Conservation (phyloP, 768 basidiomycete species). For the Tephrocybe sp. region DNA sequence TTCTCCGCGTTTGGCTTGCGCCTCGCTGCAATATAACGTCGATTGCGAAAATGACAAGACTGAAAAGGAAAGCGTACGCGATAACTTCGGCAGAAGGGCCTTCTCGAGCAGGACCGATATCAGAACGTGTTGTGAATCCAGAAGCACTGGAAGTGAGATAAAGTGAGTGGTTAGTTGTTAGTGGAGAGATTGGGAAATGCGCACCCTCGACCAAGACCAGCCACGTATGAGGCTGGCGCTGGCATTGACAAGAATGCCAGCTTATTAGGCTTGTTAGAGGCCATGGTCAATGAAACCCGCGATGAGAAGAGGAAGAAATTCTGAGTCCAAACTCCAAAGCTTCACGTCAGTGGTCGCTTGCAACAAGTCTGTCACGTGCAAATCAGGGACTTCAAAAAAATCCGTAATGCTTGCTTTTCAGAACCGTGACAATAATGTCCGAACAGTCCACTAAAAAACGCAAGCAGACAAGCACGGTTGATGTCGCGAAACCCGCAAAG, state of each 20-base stretch:
- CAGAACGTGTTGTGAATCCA: constrained; percentile 95
- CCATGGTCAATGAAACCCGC: constrained; percentile 8
- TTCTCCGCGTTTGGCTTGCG: constrained; percentile 82
- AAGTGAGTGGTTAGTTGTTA: constrained; percentile 12
- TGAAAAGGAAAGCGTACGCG: constrained; percentile 53
- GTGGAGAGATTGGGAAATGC: constrained; percentile 22
- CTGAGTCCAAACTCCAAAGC: not conserved
- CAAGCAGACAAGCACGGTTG: constrained; percentile 34
- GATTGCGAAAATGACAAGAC: not conserved
- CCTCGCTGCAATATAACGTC: constrained; percentile 56
- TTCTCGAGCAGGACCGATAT: constrained; percentile 97
- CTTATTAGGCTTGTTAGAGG: constrained; percentile 60
- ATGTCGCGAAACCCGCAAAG: constrained; percentile 27
- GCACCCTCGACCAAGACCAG: constrained; percentile 95
- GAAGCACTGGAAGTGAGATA: constrained; percentile 62
- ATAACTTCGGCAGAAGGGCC: constrained; percentile 89
- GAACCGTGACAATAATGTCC: constrained; percentile 20
- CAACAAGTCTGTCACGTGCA: not conserved
- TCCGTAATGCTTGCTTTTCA: not conserved
- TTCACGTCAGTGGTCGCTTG: not conserved
- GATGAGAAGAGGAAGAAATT: not conserved
- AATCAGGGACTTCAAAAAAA: constrained; percentile 10
- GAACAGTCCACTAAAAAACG: constrained; percentile 44
- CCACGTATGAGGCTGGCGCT: constrained; percentile 95
- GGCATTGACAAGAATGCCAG: constrained; percentile 88